phyloP scores from a whole-genome alignment of 176 grass and related monocot species.

The Musa beccarii region DNA sequence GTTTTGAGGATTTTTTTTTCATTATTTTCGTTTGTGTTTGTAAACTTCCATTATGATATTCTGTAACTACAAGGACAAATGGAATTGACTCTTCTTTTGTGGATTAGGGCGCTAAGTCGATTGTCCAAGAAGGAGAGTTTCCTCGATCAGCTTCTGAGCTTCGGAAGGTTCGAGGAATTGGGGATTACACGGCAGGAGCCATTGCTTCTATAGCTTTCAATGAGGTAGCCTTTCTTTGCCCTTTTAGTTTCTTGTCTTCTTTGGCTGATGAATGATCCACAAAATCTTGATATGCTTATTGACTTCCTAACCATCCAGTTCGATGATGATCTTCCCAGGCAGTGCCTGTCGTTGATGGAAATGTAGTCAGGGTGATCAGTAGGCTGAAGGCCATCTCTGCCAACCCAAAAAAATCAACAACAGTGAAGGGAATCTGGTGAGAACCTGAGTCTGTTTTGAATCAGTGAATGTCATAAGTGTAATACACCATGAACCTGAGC shows the following conservation, averaged over 20 bases:
- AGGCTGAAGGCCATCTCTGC: conserved; percentile 73
- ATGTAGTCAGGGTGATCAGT: conserved; percentile 76
- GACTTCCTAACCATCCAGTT: background rate
- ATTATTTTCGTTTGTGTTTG: background rate
- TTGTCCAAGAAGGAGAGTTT: conserved; percentile 46
- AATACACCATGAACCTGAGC: background rate
- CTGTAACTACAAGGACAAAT: background rate
- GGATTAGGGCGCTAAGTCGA: conserved; percentile 69
- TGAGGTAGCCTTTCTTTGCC: conserved; percentile 32
- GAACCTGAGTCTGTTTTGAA: background rate
- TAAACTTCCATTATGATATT: background rate
- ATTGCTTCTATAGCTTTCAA: conserved; percentile 95
- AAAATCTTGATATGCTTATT: background rate
- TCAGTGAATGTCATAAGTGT: background rate
- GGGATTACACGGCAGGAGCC: conserved; percentile 86
- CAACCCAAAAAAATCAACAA: conserved; percentile 74
- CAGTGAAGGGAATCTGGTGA: conserved; percentile 75
- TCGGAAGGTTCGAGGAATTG: conserved; percentile 63
- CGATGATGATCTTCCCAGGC: conserved; percentile 27
- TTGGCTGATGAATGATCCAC: background rate
- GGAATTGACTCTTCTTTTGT: conserved; percentile 1
- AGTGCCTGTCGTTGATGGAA: conserved; percentile 83
- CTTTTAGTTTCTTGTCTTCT: background rate
- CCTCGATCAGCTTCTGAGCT: conserved; percentile 52
- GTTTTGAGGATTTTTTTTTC: background rate